Evolutionary conservation across 768 basidiomycete species (phyloP).

Genomic region (Serendipita indica): DNA sequence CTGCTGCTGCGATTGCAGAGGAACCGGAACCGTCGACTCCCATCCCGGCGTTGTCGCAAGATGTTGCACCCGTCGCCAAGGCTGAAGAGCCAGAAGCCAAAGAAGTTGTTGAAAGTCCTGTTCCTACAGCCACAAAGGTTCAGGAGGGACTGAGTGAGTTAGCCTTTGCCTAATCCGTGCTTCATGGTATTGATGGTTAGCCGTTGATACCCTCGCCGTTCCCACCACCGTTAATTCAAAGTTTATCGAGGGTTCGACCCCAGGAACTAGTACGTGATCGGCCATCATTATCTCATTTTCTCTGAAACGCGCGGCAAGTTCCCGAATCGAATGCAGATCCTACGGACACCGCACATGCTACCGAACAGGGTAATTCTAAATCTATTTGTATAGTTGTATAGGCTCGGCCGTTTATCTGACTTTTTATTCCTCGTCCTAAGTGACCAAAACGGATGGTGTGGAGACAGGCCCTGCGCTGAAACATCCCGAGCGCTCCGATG

Average conservation of each 20-base stretch:
- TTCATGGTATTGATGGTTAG: neutral
- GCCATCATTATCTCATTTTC: neutral
- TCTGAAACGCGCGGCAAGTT: neutral
- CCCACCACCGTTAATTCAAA: neutral
- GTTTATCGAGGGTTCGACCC: slow-evolving; percentile 1
- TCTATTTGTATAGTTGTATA: slow-evolving; percentile 3
- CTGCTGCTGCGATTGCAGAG: neutral
- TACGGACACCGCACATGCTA: neutral
- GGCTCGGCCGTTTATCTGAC: slow-evolving; percentile 2
- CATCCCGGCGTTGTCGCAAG: neutral
- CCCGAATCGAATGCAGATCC: neutral
- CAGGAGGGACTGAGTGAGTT: neutral
- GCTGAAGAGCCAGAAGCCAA: neutral
- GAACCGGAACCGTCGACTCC: slow-evolving; percentile 5
- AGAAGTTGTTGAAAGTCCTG: too few species aligned
- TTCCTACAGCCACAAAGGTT: too few species aligned
- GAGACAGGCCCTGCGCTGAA: neutral
- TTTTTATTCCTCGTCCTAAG: neutral
- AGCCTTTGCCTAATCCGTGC: neutral
- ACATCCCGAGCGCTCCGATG: neutral
- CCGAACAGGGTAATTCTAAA: neutral
- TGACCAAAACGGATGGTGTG: neutral
- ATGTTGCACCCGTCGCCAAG: neutral
- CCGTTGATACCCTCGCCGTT: neutral
- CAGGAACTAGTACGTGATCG: neutral